Evolutionary conservation across 1,139 yeast species (phyloP).

Genomic region (Nakaseomyces delphensis): DNA sequence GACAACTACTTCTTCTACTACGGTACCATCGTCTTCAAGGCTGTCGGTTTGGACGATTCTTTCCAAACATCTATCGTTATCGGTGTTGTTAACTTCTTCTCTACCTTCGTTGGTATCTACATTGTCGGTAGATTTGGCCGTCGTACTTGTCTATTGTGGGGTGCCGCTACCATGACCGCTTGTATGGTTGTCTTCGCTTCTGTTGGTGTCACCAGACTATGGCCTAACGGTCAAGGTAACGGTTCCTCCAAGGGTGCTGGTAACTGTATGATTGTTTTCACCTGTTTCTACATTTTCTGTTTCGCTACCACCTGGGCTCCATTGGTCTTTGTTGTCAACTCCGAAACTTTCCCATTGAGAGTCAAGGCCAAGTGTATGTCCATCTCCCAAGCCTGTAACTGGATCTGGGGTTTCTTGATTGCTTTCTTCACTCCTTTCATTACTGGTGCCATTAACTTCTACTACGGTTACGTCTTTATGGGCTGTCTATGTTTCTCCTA

Average conservation of each 20-base stretch:
- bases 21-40: conserved; percentile 67
- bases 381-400: conserved; percentile 62
- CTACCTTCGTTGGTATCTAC: conserved; percentile 61
- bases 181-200: conserved; percentile 61
- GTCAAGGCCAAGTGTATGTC: conserved; percentile 74
- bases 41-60: conserved; percentile 67
- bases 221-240: conserved; percentile 53
- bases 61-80: conserved; percentile 68
- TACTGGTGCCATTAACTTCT: conserved; percentile 36
- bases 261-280: conserved; percentile 68
- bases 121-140: conserved; percentile 65
- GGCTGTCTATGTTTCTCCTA: conserved; percentile 58
- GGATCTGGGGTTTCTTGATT: conserved; percentile 74
- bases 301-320: conserved; percentile 89
- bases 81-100: conserved; percentile 70
- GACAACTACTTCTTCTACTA: conserved; percentile 76
- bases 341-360: conserved; percentile 74
- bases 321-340: conserved; percentile 60
- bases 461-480: conserved; percentile 67
- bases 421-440: conserved; percentile 72
- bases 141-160: conserved; percentile 54
- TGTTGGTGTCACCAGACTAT: conserved; percentile 57
- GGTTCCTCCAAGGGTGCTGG: conserved; percentile 47
- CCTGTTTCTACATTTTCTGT: conserved; percentile 71
- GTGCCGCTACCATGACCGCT: conserved; percentile 55